phyloP scores from a whole-genome alignment of 139 green algal species.

The Micractinium conductrix region DNA sequence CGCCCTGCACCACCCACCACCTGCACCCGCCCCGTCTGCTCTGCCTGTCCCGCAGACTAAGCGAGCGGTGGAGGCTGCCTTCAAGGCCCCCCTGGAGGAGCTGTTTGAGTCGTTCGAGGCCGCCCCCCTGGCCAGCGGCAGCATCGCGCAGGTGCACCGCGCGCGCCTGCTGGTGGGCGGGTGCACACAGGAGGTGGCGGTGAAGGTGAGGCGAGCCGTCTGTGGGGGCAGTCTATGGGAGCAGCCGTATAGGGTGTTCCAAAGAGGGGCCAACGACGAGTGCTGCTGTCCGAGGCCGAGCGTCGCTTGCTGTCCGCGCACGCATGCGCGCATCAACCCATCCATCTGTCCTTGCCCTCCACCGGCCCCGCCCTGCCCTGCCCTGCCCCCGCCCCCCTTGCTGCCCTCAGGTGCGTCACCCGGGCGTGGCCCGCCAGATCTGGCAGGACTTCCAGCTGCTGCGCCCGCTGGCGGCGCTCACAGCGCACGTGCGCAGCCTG shows the following conservation, averaged over 20 bases:
- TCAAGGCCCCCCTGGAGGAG: slow-evolving; percentile 70
- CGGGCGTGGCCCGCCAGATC: slow-evolving; percentile 77
- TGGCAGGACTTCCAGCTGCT: slow-evolving; percentile 92
- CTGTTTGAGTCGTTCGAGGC: slow-evolving; percentile 89
- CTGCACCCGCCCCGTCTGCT: background rate
- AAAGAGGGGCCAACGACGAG: no score
- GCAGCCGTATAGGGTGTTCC: no score
- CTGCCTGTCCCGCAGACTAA: slow-evolving; percentile 10
- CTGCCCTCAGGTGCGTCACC: slow-evolving; percentile 88
- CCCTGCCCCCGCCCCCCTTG: background rate
- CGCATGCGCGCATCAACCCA: no score
- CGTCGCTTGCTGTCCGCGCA: no score
- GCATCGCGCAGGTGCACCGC: slow-evolving; percentile 89
- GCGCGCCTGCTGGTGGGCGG: slow-evolving; percentile 51
- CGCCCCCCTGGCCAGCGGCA: slow-evolving; percentile 85
- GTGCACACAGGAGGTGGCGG: slow-evolving; percentile 22
- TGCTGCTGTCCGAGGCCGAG: no score
- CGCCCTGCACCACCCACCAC: no score
- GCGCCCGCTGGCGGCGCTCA: slow-evolving; percentile 60
- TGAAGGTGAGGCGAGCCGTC: slow-evolving; percentile 65
- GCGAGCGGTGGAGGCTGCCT: slow-evolving; percentile 70
- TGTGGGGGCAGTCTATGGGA: background rate
- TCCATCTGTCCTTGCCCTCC: no score
- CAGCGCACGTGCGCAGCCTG: slow-evolving; percentile 6
- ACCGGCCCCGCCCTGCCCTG: background rate